These are phyloP conservation scores for Penicillium oxalicum DNA, from an alignment of 2,329 filamentous ascomycete species.

Conservation along the genomic window DNA sequence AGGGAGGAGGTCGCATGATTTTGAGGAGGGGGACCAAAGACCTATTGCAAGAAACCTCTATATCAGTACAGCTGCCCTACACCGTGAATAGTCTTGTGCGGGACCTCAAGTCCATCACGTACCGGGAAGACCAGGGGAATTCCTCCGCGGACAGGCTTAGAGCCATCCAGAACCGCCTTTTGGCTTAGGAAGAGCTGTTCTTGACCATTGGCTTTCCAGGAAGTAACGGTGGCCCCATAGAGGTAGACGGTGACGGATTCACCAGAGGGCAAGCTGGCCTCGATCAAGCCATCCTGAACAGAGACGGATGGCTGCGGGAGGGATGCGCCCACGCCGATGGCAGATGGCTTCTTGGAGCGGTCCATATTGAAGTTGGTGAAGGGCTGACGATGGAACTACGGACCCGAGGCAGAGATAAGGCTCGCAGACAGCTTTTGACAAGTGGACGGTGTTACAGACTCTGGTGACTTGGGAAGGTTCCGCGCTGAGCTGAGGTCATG, in stretches of 20 bases:
- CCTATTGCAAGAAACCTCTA: conserved; percentile 39
- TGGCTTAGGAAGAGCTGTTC: conserved; percentile 87
- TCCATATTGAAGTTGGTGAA: conserved; percentile 51
- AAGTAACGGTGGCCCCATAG: conserved; percentile 86
- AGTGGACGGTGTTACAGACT: not conserved
- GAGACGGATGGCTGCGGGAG: conserved; percentile 72
- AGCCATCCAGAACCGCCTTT: conserved; percentile 73
- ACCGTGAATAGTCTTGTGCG: not conserved
- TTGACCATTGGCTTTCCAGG: conserved; percentile 75
- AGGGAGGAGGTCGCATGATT: conserved; percentile 73
- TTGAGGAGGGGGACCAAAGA: conserved; percentile 76
- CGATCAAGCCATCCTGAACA: conserved; percentile 66
- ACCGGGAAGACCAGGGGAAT: conserved; percentile 93
- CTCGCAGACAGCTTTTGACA: no score
- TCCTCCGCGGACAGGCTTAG: conserved; percentile 82
- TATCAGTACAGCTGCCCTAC: conserved; percentile 10
- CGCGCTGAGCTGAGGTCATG: conserved; percentile 5
- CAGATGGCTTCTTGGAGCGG: conserved; percentile 74
- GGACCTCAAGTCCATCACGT: conserved; percentile 29
- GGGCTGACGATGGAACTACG: not conserved
- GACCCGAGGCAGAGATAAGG: not conserved
- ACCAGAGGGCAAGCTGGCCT: conserved; percentile 75
- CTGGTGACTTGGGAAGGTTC: not conserved
- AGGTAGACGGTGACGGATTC: conserved; percentile 81
- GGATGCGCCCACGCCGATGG: conserved; percentile 67